Evolutionary conservation across 2,329 filamentous ascomycete genomes (phyloP), one percentile per base, ranked within the genome.

Genomic region (Aspergillus pseudoglaucus): DNA sequence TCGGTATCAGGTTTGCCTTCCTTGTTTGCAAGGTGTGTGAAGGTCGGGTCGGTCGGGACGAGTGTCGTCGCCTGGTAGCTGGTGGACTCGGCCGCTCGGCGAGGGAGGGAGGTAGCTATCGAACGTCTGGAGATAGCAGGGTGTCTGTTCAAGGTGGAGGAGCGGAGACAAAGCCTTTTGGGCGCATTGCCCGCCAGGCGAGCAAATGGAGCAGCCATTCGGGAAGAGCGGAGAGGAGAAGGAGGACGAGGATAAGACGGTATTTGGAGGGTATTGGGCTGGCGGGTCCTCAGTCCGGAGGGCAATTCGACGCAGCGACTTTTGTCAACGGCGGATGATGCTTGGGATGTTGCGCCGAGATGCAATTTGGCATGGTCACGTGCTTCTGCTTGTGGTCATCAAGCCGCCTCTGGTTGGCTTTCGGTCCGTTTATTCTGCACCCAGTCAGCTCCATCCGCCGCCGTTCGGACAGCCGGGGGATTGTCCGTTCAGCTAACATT

Each of bases 161-260:
- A 74, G 67, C 75, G 72, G 54, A 78, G 70, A 65, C 75, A 80
- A 55, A 81, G 71, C 64, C 78, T 77, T 71, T 80, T 81, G 60
- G 79, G 75, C 67, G 77, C 73, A 68, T 76, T 76, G 69, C 76
- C 72, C 67, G 77, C 78, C 57, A 83, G 71, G 64, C 81, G 80
- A 63, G 77, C 73, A 66, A 84, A 74, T 45, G 79, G 73, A 57
- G 77, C 78, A 69, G 81, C 77, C 82, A 85, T 84, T 67, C 57
- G 48, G 53, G 49, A 18, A 56, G 48, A 53, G 47, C 46, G 51
- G 46, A 51, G 50, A 56, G 52, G 47, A 50, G 49, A 48, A 44
- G 47, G 49, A 46, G 54, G 51, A 50, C 25, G 25, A 30, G 25
- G 53, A 56, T 47, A 20, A 40, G 17, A 44, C 12, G 23, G 22